Evolutionary conservation across 345 rosid species (phyloP).

Genomic region (Arabidopsis thaliana): TAIR10.1 NC_003075.7:1044501-1045000

Average conservation of each 20-base stretch:
- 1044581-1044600: background rate
- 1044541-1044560: background rate
- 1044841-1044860: background rate
- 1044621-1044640: background rate
- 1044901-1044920: slow-evolving; percentile 8
- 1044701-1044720: background rate
- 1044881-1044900: slow-evolving; percentile 11
- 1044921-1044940: slow-evolving; percentile 25
- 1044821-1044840: background rate
- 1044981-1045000: background rate
- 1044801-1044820: background rate
- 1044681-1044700: background rate
- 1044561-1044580: background rate
- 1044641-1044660: background rate
- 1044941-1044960: slow-evolving; percentile 25
- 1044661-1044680: background rate
- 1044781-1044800: background rate
- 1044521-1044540: background rate
- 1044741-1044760: background rate
- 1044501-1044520: too few species aligned
- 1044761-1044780: background rate
- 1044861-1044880: background rate
- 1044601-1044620: background rate
- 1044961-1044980: slow-evolving; percentile 15
- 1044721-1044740: background rate